Evolutionary conservation across 1,139 yeast genomes (phyloP), one percentile per base, ranked within the genome.

Genomic region (Diutina ranongensis): DNA sequence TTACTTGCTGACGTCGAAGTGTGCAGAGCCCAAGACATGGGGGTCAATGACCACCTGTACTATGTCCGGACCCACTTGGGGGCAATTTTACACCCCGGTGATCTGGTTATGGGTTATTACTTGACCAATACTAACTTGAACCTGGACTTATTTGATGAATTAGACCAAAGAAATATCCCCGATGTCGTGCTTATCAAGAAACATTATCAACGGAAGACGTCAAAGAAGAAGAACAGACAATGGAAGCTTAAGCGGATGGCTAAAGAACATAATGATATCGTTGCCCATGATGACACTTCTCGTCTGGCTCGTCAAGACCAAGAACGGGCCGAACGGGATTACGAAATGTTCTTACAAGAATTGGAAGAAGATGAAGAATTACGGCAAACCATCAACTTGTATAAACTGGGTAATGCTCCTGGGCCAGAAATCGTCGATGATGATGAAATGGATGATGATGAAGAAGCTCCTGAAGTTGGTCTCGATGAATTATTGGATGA

Each of bases 161-260:
- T 84, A 49, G 80, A 80, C 52, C 62, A 72, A 4, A 73, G 71
- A 49, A 78, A 77, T 51, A 65, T 78, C 28, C 95, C 96, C n/a
- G 98, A 92, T 58, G 95, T 92, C 44, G 76, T 89, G 3, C 67
- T 92, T 48, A 95, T 92, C 49, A 92, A 89, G 89, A 92, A 92
- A 63, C 77, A 79, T 62, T 92, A 88, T 69, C 74, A 83, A 47
- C 83, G 94, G 71, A 82, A 83, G 67, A 72, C 80, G 46, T 78
- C 76, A 69, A 83, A 82, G 67, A 65, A 77, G 50, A 83, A 82
- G 76, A 78, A 81, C 71, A 82, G 95, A 72, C 75, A 74, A 64
- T 92, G 97, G 97, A 89, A 85, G 69, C 80, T 92, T 67, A 87
- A 86, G 82, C 84, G 97, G 74, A 88, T 92, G 97, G 97, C 97